phyloP scores from a whole-genome alignment of 495 filamentous ascomycete species.

The Extremus antarcticus region DNA sequence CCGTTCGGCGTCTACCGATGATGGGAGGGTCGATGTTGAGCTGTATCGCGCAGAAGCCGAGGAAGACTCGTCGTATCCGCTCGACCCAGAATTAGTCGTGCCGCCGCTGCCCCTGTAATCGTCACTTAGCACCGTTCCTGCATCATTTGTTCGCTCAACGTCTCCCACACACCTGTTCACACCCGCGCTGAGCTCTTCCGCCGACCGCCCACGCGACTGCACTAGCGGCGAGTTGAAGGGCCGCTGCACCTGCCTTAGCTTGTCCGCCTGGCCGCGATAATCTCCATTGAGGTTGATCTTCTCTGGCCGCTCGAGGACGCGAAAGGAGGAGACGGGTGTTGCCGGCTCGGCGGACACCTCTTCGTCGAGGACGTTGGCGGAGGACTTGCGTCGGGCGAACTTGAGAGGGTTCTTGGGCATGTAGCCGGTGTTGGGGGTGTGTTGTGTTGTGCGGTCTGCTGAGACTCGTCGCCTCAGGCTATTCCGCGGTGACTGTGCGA shows the following conservation, averaged over 20 bases:
- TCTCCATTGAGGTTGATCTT: constrained; percentile 5
- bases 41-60: constrained; percentile 24
- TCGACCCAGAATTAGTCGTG: constrained; percentile 20
- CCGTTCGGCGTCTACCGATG: constrained; percentile 17
- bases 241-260: constrained; percentile 2
- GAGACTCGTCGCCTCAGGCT: background rate
- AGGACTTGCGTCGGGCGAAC: constrained; percentile 20
- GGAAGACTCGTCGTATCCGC: constrained; percentile 21
- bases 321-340: constrained; percentile 12
- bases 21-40: constrained; percentile 24
- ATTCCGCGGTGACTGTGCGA: background rate
- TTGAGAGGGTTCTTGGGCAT: constrained; percentile 23
- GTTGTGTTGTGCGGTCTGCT: background rate
- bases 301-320: constrained; percentile 21
- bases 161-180: constrained; percentile 19
- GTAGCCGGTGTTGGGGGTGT: background rate
- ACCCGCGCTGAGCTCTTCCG: constrained; percentile 11
- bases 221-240: constrained; percentile 19
- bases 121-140: constrained; percentile 1
- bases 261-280: background rate
- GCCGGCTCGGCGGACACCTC: background rate
- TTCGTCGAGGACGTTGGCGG: constrained; percentile 23
- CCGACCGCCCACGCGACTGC: constrained; percentile 8
- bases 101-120: constrained; percentile 22
- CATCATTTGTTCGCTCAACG: background rate